Conservation (phyloP, 768 basidiomycete species). For the Boletus sensibilis region DNA sequence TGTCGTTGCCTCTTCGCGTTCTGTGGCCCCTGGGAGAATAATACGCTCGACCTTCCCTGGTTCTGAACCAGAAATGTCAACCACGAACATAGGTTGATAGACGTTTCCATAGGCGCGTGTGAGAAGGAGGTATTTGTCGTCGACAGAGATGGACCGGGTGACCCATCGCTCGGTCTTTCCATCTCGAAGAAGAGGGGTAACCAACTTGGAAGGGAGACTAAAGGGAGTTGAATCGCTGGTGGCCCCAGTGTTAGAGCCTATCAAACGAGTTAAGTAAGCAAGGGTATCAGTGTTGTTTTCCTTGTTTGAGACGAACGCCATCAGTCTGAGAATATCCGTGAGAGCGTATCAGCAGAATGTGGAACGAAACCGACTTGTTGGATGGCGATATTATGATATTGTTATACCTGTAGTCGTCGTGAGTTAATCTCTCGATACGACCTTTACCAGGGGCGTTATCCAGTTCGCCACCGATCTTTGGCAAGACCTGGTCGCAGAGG, state of each 20-base stretch:
- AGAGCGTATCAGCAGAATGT: background rate
- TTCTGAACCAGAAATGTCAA: constrained; percentile 33
- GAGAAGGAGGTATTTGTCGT: constrained; percentile 39
- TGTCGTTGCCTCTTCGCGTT: constrained; percentile 29
- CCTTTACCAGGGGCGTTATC: constrained; percentile 40
- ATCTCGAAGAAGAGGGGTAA: constrained; percentile 33
- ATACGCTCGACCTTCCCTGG: constrained; percentile 29
- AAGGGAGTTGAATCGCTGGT: constrained; percentile 29
- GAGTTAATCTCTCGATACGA: constrained; percentile 43
- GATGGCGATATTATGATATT: constrained; percentile 33
- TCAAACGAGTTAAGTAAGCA: constrained; percentile 35
- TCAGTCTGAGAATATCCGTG: constrained; percentile 27
- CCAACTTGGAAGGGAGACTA: constrained; percentile 32
- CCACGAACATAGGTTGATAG: constrained; percentile 33
- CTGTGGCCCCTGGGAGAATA: constrained; percentile 35
- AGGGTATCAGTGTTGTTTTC: constrained; percentile 40
- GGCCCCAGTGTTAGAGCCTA: constrained; percentile 34
- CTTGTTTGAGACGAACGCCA: constrained; percentile 42
- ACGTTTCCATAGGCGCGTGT: constrained; percentile 28
- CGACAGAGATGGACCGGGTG: constrained; percentile 36
- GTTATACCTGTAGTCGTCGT: constrained; percentile 37
- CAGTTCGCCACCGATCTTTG: constrained; percentile 38
- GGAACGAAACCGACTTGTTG: constrained; percentile 31
- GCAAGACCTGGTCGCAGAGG: constrained; percentile 26
- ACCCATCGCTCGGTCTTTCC: constrained; percentile 35